Evolutionary conservation across 2,329 filamentous ascomycete genomes (phyloP), one percentile per base, ranked within the genome.

Genomic region (Macrophomina tecta): DNA sequence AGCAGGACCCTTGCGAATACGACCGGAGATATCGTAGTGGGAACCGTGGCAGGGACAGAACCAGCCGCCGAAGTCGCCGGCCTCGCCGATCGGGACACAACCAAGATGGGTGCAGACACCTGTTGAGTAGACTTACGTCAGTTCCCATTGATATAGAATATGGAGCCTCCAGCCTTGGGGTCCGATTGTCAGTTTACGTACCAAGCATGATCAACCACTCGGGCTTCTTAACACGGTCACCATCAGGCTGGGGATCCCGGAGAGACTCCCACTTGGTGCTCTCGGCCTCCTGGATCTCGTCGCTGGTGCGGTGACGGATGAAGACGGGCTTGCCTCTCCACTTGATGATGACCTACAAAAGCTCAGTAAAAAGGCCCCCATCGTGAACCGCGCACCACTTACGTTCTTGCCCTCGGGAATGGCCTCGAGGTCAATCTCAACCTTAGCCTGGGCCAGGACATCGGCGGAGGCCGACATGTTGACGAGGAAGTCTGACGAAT

Each of bases 31-130:
- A 82, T 99, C 95, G 89, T 99, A 99, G 87, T 99, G 95, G 74
- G 94, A 97, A 82, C 95, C 95, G 89, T 99, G 95, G 91, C 95
- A 99, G 72, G 95, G 95, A 87, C 95, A 99, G 91, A 99, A 99
- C 95, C 95, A 99, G 79, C 95, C 95, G 80, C 95, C 95, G 78
- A 86, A 99, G 83, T 99, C 96, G 81, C 95, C 95, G 72, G 95
- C 93, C 86, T 99, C 95, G 78, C 96, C 95, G 77, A 99, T 99
- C 79, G 95, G 95, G 74, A 99, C 95, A 88, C 95, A 99, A 84
- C 95, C 95, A 79, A 99, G 86, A 84, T 99, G 95, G 78, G 95
- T 99, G 91, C 95, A 99, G 83, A 99, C 94, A 84, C 93, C 92
- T 94, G 71, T 68, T 58, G 28, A 38, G 67, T 30, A 23, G 28